phyloP scores from a whole-genome alignment of 495 filamentous ascomycete species.

The Talaromyces proteolyticus region DNA sequence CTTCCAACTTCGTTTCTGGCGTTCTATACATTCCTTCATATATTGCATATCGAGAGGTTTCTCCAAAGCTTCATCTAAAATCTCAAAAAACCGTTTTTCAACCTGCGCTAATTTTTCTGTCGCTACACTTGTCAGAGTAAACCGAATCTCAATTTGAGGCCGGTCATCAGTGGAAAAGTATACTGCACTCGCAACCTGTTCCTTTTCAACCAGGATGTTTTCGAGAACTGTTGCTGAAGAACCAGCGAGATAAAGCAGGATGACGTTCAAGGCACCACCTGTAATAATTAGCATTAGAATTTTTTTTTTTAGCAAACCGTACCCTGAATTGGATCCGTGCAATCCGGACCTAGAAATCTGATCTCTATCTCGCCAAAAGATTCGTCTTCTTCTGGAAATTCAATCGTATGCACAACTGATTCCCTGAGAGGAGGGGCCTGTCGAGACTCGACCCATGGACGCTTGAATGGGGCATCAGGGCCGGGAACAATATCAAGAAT shows the following conservation, averaged over 20 bases:
- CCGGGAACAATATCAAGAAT: constrained; percentile 76
- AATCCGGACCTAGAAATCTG: constrained; percentile 78
- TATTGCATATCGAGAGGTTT: constrained; percentile 86
- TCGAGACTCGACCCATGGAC: constrained; percentile 86
- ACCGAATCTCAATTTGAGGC: constrained; percentile 76
- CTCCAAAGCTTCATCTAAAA: constrained; percentile 71
- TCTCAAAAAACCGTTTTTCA: constrained; percentile 76
- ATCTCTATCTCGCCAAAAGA: constrained; percentile 80
- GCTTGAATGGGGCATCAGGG: constrained; percentile 67
- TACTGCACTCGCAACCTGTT: constrained; percentile 82
- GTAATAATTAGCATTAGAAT: constrained; percentile 13
- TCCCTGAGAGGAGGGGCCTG: constrained; percentile 64
- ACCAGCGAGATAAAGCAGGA: constrained; percentile 80
- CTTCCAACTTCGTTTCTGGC: constrained; percentile 72
- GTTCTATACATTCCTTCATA: constrained; percentile 74
- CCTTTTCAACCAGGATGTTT: constrained; percentile 87
- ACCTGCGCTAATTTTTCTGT: constrained; percentile 80
- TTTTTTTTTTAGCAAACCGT: constrained; percentile 14
- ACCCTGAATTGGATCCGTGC: constrained; percentile 55
- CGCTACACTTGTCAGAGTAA: constrained; percentile 76
- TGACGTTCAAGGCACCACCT: constrained; percentile 65
- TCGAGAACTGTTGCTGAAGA: constrained; percentile 90
- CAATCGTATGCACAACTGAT: constrained; percentile 66
- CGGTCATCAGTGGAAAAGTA: constrained; percentile 68
- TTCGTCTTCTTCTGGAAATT: constrained; percentile 97